Conservation (phyloP, 75 land plant species). For the Pinus taeda region DNA sequence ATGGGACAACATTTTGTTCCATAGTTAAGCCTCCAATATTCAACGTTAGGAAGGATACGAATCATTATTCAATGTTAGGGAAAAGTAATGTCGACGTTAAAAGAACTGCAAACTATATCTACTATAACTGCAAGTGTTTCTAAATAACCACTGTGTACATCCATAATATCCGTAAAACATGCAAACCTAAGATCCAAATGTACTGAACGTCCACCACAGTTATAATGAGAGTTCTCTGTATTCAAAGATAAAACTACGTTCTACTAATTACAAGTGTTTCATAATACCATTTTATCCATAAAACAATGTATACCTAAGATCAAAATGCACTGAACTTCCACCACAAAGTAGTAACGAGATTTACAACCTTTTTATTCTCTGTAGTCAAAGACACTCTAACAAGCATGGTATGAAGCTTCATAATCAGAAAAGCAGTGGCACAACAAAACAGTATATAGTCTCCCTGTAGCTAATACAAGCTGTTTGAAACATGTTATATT, state of each 20-base stretch:
- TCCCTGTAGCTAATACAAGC: neutral
- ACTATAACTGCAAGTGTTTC: neutral
- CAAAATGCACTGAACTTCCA: neutral
- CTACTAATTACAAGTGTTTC: neutral
- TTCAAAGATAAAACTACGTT: no score
- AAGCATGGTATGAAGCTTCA: neutral
- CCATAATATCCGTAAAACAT: neutral
- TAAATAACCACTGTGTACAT: constrained; percentile 1
- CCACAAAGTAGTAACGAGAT: neutral
- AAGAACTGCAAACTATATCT: no score
- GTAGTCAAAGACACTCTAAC: no score
- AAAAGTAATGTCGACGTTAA: no score
- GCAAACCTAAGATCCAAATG: neutral
- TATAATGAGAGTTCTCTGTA: neutral
- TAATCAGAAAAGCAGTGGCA: neutral
- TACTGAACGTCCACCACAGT: neutral
- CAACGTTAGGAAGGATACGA: no score
- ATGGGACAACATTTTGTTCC: no score
- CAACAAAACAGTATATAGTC: neutral
- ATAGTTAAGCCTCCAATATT: no score
- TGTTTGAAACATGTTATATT: neutral
- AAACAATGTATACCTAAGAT: neutral
- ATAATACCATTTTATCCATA: neutral
- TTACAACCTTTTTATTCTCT: neutral
- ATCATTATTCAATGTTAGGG: no score